These are phyloP conservation scores for Coemansia sp. DNA, from an alignment of 192 early-diverging fungal species.

Conservation along the genomic window DNA sequence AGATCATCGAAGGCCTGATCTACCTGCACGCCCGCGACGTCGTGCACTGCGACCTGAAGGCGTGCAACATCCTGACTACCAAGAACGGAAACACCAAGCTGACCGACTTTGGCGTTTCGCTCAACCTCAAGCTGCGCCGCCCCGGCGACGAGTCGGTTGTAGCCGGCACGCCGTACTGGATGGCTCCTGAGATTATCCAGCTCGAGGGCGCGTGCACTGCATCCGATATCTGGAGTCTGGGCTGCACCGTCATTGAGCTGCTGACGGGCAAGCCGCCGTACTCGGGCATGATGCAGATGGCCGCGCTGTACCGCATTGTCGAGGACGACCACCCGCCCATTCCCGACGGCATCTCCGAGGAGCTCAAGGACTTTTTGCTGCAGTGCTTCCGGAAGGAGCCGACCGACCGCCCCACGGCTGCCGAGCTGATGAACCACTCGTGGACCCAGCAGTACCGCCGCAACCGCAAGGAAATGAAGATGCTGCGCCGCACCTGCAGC, in stretches of 20 bases:
- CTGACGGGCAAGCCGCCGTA: constrained; percentile 93
- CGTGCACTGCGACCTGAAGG: constrained; percentile 96
- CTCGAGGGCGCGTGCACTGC: constrained; percentile 81
- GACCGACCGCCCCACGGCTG: constrained; percentile 66
- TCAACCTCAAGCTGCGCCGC: constrained; percentile 74
- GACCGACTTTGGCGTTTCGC: constrained; percentile 94
- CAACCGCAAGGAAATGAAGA: constrained; percentile 53
- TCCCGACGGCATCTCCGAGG: constrained; percentile 74
- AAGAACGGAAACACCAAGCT: constrained; percentile 95
- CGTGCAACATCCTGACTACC: constrained; percentile 95
- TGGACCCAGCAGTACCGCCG: constrained; percentile 63
- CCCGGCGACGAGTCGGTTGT: constrained; percentile 68
- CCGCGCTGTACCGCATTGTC: constrained; percentile 92
- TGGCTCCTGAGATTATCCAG: constrained; percentile 92
- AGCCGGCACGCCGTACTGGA: constrained; percentile 85
- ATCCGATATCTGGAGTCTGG: constrained; percentile 96
- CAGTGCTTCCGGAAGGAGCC: constrained; percentile 86
- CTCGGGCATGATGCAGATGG: constrained; percentile 78
- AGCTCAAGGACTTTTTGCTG: constrained; percentile 77
- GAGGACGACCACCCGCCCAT: constrained; percentile 87
- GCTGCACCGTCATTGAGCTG: constrained; percentile 92
- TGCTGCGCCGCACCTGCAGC: constrained; percentile 53
- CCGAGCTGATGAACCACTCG: constrained; percentile 66
- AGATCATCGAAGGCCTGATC: constrained; percentile 85
- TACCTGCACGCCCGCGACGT: constrained; percentile 88